Evolutionary conservation across 2,329 filamentous ascomycete genomes (phyloP).

Genomic region (Fusarium sp.): DNA sequence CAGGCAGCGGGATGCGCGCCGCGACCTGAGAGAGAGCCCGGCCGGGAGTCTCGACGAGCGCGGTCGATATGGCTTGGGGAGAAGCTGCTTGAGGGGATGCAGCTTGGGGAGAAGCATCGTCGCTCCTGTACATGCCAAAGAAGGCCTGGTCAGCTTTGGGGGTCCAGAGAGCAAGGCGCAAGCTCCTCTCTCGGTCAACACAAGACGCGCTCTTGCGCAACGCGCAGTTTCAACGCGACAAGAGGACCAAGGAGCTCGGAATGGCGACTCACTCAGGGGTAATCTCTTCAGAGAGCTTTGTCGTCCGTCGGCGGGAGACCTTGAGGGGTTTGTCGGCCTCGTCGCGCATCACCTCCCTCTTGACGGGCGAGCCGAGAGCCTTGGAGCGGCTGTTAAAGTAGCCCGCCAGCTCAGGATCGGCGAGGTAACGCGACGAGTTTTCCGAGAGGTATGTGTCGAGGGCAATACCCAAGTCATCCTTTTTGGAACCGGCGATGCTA

Average conservation of each 20-base stretch:
- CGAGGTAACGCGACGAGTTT: conserved; percentile 74
- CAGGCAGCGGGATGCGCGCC: conserved; percentile 77
- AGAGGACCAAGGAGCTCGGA: neutral
- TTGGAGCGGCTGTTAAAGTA: conserved; percentile 80
- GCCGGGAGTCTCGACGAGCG: conserved; percentile 62
- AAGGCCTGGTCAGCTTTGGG: conserved; percentile 26
- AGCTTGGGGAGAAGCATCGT: conserved; percentile 40
- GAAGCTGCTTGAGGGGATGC: neutral
- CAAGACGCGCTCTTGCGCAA: conserved; percentile 15
- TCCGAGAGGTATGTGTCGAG: conserved; percentile 79
- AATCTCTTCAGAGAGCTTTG: conserved; percentile 60
- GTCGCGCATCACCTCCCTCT: conserved; percentile 60
- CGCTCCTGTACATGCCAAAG: conserved; percentile 38
- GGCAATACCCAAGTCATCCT: conserved; percentile 80
- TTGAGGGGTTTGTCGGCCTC: conserved; percentile 56
- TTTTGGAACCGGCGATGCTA: conserved; percentile 79
- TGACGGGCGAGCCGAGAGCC: conserved; percentile 70
- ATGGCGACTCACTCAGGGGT: conserved; percentile 57
- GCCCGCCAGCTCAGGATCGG: conserved; percentile 72
- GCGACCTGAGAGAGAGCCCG: conserved; percentile 66
- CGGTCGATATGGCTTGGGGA: conserved; percentile 53
- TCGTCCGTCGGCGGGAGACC: conserved; percentile 58
- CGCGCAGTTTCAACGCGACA: conserved; percentile 24
- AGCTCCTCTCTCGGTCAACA: conserved; percentile 1
- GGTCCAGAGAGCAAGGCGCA: conserved; percentile 2